Evolutionary conservation across 2,329 filamentous ascomycete species (phyloP), one percentile per base, ranked within the genome.

Genomic region (Aspergillus brunneoviolaceus): DNA sequence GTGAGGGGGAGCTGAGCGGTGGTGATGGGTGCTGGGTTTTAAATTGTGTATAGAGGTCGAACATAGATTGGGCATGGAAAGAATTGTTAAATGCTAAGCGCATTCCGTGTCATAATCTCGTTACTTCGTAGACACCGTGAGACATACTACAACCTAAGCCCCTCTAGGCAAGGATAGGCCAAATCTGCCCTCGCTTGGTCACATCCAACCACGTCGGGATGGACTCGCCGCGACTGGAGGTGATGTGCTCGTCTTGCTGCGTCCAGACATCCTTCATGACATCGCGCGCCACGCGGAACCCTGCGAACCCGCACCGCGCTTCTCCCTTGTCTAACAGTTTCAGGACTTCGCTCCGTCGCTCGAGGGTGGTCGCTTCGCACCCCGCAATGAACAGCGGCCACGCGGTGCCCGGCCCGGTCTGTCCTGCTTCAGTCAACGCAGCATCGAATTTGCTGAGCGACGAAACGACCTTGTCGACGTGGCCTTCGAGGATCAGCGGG

Each of bases 351-450:
- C 70, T 63, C 19, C 70, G 60, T 21, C 67, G 61, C 4, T 60
- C 9, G 0, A 57, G 12, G 0, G 68, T 67, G 10, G 71, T 64
- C 1, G 76, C 76, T 57, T 79, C 76, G 33, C 74, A 77, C n/a
- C 73, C 76, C 5, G 76, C 76, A 53, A 79, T 75, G 47, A 79
- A 79, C 1, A 69, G 71, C 2, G 76, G 76, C 76, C 76, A 79
- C 3, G 70, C 67, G 12, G 71, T 73, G 7, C 73, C 67, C n/a
- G 70, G 68, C 16, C 70, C 65, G 0, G 61, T 56, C 0, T 56
- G 57, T 3, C 59, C 56, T 19, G 60, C 65, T 16, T 62, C 48
- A 12, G 59, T 53, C 23, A 71, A 59, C 6, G 67, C 61, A 4
- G 59, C 60, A 29, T 75, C 72, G 56, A 74, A 75, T 3, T 70